A percentile compares a stretch with the other conserved stretches of the same genome.
phyloP scores from a whole-genome alignment of 768 basidiomycete genomes.

The Lactifluus piperatus region DNA sequence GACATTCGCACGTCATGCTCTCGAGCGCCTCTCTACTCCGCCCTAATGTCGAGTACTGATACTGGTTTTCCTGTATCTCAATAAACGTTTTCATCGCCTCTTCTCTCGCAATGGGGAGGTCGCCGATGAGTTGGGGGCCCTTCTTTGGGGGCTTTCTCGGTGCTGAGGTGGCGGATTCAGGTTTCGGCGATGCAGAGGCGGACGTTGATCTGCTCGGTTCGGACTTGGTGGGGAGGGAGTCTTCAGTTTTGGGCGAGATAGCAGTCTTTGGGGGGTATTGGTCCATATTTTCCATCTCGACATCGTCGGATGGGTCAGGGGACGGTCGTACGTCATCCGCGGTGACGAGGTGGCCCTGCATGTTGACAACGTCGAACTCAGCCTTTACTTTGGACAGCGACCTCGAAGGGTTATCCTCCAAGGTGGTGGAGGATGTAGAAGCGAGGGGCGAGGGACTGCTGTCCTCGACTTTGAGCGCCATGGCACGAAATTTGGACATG shows the following conservation, averaged over 20 bases:
- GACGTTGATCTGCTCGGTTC: slow-evolving; percentile 31
- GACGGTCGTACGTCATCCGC: slow-evolving; percentile 22
- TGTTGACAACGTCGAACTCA: slow-evolving; percentile 8
- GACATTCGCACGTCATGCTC: slow-evolving; percentile 93
- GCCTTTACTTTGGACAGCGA: slow-evolving; percentile 5
- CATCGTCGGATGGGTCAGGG: slow-evolving; percentile 24
- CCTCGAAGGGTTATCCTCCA: slow-evolving; percentile 8
- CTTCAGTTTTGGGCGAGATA: slow-evolving; percentile 27
- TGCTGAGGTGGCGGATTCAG: slow-evolving; percentile 24
- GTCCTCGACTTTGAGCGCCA: slow-evolving; percentile 16
- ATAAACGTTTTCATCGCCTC: slow-evolving; percentile 64
- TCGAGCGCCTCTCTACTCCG: slow-evolving; percentile 81
- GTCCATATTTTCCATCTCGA: slow-evolving; percentile 24
- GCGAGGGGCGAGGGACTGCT: slow-evolving; percentile 5
- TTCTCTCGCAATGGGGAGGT: slow-evolving; percentile 70
- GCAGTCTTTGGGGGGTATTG: slow-evolving; percentile 6
- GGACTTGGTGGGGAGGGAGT: slow-evolving; percentile 22
- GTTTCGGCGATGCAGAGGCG: slow-evolving; percentile 25
- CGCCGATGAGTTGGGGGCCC: slow-evolving; percentile 62
- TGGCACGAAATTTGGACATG: slow-evolving; percentile 17
- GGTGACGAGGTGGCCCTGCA: slow-evolving; percentile 13
- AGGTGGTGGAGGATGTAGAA: slow-evolving; percentile 15
- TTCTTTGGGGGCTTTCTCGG: slow-evolving; percentile 23
- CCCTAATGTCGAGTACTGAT: slow-evolving; percentile 84
- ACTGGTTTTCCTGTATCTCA: slow-evolving; percentile 70